Base-by-base conservation (phyloP, 1,284 basidiomycete genomes). In the Leucoagaricus sp. region DNA sequence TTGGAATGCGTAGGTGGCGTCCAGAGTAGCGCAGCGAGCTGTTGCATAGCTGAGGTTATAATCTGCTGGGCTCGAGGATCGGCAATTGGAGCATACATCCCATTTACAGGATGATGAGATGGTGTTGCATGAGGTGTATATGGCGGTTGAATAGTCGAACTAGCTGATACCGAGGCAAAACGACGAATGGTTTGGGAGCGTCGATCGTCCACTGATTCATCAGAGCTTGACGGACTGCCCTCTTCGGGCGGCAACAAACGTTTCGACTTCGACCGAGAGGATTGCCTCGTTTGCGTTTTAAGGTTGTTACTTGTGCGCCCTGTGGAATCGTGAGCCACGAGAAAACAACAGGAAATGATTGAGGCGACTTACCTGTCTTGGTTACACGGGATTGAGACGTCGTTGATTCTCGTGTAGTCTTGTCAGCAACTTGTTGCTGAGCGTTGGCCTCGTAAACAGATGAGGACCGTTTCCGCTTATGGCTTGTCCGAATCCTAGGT, bases 31-130 rank as follows among this genome's bases (percentile, higher is more conserved):
- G 72, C 69, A 6, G 70, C 68, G 13, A 75, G 64, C 52, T 74
- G 73, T 12, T 75, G 72, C 70, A 76, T 72, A 10, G 73, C 71
- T 38, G 72, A 72, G 1, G 69, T 63, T 31, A 76, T 67, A 38
- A 75, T 70, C 40, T 67, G 66, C 41, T 75, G 73, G 4, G 71
- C 70, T 13, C 68, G 69, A 8, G 70, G 67, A 59, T 75, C 71
- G 15, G 69, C 67, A 38, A 73, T 61, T 9, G 69, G 67, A 1
- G 64, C 53, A 57, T 64, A 69, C 31, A 62, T 53, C 4, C 61
- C 63, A n/a, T n/a, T n/a, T n/a, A n/a, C n/a, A 17, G 63, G 53
- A 44, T 53, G 56, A 10, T 59, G 64, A 1, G 52, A 55, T 15
- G 63, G 62, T 45, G 61, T 62, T 31, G 63, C 58, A 47, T 56